Percentiles rank a stretch among this genome's conserved stretches.
phyloP scores from a whole-genome alignment of 2,329 filamentous ascomycete species.

The Dactylellina haptotyla region DNA sequence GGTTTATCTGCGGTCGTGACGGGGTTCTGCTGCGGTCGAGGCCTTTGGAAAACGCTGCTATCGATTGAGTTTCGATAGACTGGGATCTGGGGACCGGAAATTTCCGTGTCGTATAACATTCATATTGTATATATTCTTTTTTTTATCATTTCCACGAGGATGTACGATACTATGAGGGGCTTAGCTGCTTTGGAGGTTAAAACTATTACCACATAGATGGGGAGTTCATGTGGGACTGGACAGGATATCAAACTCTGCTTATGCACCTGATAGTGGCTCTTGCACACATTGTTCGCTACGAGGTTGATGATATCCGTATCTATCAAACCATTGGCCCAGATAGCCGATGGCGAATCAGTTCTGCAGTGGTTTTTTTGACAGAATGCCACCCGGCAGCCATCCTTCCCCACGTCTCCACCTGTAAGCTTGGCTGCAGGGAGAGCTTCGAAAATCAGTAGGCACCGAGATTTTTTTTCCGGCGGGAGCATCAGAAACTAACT shows the following conservation, averaged over 20 bases:
- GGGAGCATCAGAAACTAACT: background rate
- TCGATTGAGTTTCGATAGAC: background rate
- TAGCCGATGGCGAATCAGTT: constrained; percentile 34
- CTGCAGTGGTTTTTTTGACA: constrained; percentile 19
- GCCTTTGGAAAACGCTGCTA: constrained; percentile 3
- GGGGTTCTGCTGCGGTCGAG: background rate
- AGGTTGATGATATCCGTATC: constrained; percentile 6
- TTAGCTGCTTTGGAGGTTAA: constrained; percentile 7
- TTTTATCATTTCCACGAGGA: constrained; percentile 15
- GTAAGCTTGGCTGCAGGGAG: constrained; percentile 7
- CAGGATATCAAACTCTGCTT: constrained; percentile 35
- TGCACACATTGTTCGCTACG: constrained; percentile 9
- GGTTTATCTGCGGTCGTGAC: background rate
- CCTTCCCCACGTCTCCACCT: constrained; percentile 25
- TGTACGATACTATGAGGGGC: constrained; percentile 30
- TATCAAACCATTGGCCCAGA: constrained; percentile 42
- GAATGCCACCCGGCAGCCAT: constrained; percentile 34
- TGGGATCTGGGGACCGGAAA: background rate
- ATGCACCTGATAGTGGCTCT: background rate
- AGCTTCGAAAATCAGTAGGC: constrained; percentile 3
- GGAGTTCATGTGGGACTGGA: constrained; percentile 5
- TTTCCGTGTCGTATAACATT: constrained; percentile 4
- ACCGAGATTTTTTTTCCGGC: background rate
- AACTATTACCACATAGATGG: constrained; percentile 12
- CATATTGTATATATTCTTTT: constrained; percentile 29